A percentile compares a stretch with the other conserved stretches of the same genome.
These are phyloP conservation scores for Grosmannia clavigera DNA, from an alignment of 2,329 filamentous ascomycete genomes.

Conservation along the genomic window DNA sequence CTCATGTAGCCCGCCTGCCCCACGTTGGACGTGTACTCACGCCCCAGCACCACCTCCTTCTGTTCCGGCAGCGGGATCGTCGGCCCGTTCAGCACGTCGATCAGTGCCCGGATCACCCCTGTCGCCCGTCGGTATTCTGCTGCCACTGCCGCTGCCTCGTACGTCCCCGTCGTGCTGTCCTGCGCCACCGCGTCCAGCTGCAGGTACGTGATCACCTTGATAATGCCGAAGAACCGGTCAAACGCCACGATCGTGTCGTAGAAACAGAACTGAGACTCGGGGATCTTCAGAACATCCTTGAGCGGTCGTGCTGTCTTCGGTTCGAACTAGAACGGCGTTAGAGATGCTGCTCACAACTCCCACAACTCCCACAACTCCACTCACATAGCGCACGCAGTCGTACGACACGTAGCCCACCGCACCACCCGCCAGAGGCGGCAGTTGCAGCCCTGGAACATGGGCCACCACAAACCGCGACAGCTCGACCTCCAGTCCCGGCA, in stretches of 20 bases:
- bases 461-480: conserved; percentile 68
- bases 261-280: conserved; percentile 93
- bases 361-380: neutral
- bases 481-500: conserved; percentile 72
- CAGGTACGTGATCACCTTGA: conserved; percentile 90
- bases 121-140: conserved; percentile 59
- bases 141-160: conserved; percentile 32
- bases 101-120: conserved; percentile 49
- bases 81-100: conserved; percentile 59
- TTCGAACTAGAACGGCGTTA: conserved; percentile 54
- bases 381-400: conserved; percentile 69
- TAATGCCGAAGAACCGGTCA: conserved; percentile 84
- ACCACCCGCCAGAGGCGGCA: conserved; percentile 81
- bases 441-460: conserved; percentile 64
- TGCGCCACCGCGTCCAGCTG: conserved; percentile 41
- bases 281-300: conserved; percentile 78
- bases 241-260: conserved; percentile 91
- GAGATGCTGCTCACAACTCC: neutral
- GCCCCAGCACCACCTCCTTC: conserved; percentile 55
- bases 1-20: conserved; percentile 76
- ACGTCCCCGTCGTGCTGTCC: conserved; percentile 3
- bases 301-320: conserved; percentile 84
- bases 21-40: conserved; percentile 85
- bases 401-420: conserved; percentile 96
- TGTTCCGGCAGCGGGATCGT: conserved; percentile 70